Evolutionary conservation across 306 rosid species (phyloP), one percentile per base, ranked within the genome.

Genomic region (Sicyos baderoa): DNA sequence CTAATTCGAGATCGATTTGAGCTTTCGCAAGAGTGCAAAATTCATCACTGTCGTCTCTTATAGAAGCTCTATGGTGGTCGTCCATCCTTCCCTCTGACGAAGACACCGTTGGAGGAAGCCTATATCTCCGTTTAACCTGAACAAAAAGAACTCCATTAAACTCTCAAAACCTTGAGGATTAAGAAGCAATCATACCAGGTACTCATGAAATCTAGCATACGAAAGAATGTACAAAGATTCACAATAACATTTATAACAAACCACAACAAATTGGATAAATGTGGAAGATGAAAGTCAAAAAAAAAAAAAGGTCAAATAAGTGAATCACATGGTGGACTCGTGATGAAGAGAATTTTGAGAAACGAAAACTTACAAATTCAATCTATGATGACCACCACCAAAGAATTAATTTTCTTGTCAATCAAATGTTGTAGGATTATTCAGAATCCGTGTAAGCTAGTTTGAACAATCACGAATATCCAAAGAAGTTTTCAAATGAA

Each of bases 51-150:
- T 84, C 88, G 55, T 76, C 58, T 74, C 78, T 86, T 47, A 82
- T 71, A 72, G 85, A 62, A 54, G 67, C 79, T 76, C 77, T 84
- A 69, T 81, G 93, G 76, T 86, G 87, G 48, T 85, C 91, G 17
- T 87, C 94, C 35, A 76, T 25, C 29, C 1, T 86, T 80, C 84
- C 85, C 67, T 86, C 91, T 9, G 81, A 57, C 56, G 82, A 76
- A 45, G 85, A 29, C 47, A 76, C 72, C 51, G 75, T 66, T 71
- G 87, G 82, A 21, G 94, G 83, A 79, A 93, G 87, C 85, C 91
- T 82, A 70, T 86, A 93, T 75, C 72, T 86, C 69, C 99, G 94
- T 59, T 90, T 90, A 40, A 86, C 97, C 97, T 93, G 82, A 62
- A 74, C 54, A 77, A 78, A 79, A 59, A 59, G 27, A 18, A 68